A percentile compares a stretch with the other conserved stretches of the same genome.
Conservation (phyloP, 2,329 filamentous ascomycete species). For the Colletotrichum incanum region DNA sequence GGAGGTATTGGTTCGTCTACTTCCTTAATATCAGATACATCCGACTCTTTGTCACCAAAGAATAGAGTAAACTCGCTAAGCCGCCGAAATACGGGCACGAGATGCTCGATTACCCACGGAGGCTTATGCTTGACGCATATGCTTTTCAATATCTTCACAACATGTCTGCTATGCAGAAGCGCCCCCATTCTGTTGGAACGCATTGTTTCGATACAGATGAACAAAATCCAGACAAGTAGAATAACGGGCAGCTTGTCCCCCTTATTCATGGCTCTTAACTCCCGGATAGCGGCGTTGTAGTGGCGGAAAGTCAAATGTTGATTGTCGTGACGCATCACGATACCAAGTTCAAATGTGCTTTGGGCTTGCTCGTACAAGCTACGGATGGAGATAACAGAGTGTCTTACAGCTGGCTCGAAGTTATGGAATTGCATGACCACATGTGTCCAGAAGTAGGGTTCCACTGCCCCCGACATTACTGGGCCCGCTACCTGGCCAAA, state of each 20-base stretch:
- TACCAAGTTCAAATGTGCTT: neutral
- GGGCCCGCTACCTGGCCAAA: slow-evolving; percentile 30
- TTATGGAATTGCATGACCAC: slow-evolving; percentile 37
- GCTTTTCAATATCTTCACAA: neutral
- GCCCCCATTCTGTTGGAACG: slow-evolving; percentile 11
- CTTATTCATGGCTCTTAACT: neutral
- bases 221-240: slow-evolving; percentile 37
- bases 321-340: neutral
- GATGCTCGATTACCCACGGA: slow-evolving; percentile 18
- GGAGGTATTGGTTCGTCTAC: slow-evolving; percentile 7
- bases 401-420: slow-evolving; percentile 26
- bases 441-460: slow-evolving; percentile 41
- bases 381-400: slow-evolving; percentile 33
- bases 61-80: neutral
- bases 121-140: neutral
- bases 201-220: slow-evolving; percentile 28
- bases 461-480: slow-evolving; percentile 25
- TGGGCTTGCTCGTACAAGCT: slow-evolving; percentile 43
- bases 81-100: slow-evolving; percentile 22
- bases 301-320: neutral
- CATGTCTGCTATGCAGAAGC: slow-evolving; percentile 22
- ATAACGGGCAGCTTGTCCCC: slow-evolving; percentile 16
- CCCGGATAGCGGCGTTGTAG: slow-evolving; percentile 29
- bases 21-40: slow-evolving; percentile 37
- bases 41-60: neutral